These are phyloP conservation scores for Orbilia oligospora DNA, from an alignment of 2,329 filamentous ascomycete genomes.

Conservation along the genomic window DNA sequence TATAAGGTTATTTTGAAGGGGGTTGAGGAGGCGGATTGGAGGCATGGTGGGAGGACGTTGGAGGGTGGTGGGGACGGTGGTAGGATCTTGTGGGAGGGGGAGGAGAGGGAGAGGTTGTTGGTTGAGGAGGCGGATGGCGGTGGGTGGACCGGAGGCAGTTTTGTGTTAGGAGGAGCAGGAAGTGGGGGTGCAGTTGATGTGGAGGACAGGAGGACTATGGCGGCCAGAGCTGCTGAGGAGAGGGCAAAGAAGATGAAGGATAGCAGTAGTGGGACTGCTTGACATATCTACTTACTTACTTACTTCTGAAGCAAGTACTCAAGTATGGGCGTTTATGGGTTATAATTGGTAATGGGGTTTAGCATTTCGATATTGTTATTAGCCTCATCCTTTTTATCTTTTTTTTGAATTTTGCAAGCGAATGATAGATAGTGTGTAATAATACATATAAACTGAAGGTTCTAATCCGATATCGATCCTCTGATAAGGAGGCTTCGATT, in stretches of 20 bases:
- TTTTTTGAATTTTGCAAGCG: too few species aligned
- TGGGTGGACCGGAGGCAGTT: constrained; percentile 84
- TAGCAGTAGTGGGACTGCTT: constrained; percentile 58
- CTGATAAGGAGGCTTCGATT: too few species aligned
- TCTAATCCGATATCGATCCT: too few species aligned
- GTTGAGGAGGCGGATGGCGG: constrained; percentile 71
- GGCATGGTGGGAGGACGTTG: constrained; percentile 76
- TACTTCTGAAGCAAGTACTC: too few species aligned
- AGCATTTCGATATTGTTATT: too few species aligned
- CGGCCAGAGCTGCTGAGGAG: constrained; percentile 82
- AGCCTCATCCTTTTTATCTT: too few species aligned
- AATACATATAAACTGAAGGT: too few species aligned
- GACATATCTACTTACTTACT: background rate
- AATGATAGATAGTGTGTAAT: too few species aligned
- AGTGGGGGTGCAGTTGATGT: constrained; percentile 66
- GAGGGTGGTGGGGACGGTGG: constrained; percentile 74
- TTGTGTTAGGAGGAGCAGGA: constrained; percentile 74
- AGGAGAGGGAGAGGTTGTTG: constrained; percentile 69
- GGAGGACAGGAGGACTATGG: constrained; percentile 79
- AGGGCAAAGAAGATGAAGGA: constrained; percentile 71
- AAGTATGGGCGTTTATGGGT: background rate
- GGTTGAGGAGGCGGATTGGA: constrained; percentile 85
- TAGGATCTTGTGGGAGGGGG: constrained; percentile 67
- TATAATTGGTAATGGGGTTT: too few species aligned
- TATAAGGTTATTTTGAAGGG: constrained; percentile 83